phyloP scores from a whole-genome alignment of 371 early-diverging fungal species.

The Rhizomucor pusillus region DNA sequence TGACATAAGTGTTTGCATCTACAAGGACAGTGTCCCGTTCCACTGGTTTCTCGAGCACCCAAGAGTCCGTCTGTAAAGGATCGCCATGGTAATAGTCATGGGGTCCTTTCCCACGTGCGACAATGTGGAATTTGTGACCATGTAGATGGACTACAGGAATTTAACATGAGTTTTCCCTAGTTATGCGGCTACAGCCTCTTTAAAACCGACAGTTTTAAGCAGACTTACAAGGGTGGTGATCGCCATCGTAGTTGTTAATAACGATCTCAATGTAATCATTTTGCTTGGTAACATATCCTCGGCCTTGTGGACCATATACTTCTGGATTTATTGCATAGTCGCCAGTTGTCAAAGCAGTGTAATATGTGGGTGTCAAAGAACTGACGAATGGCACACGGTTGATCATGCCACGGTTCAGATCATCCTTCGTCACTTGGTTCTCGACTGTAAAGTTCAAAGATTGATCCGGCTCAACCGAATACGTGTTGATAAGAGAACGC shows the following conservation, averaged over 20 bases:
- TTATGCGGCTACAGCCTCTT: background rate
- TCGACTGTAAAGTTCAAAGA: slow-evolving; percentile 50
- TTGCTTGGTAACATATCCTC: slow-evolving; percentile 49
- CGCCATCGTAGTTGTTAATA: slow-evolving; percentile 63
- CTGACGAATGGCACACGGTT: slow-evolving; percentile 62
- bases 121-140: slow-evolving; percentile 77
- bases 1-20: slow-evolving; percentile 51
- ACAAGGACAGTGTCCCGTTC: slow-evolving; percentile 68
- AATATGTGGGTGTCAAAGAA: slow-evolving; percentile 61
- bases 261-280: slow-evolving; percentile 41
- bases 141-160: slow-evolving; percentile 69
- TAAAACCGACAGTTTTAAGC: background rate
- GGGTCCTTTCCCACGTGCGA: slow-evolving; percentile 43
- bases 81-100: slow-evolving; percentile 20
- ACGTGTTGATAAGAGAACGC: slow-evolving; percentile 31
- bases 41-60: slow-evolving; percentile 48
- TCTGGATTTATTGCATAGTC: slow-evolving; percentile 34
- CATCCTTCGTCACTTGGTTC: slow-evolving; percentile 62
- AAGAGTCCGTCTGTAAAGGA: slow-evolving; percentile 18
- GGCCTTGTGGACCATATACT: slow-evolving; percentile 62
- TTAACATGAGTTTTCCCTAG: too few relatives aligned
- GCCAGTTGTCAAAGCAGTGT: slow-evolving; percentile 60
- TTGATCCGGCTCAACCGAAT: slow-evolving; percentile 36
- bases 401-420: slow-evolving; percentile 73
- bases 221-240: slow-evolving; percentile 62